Conservation (phyloP, 2,329 filamentous ascomycete species). For the Fusarium solani-melongenae region DNA sequence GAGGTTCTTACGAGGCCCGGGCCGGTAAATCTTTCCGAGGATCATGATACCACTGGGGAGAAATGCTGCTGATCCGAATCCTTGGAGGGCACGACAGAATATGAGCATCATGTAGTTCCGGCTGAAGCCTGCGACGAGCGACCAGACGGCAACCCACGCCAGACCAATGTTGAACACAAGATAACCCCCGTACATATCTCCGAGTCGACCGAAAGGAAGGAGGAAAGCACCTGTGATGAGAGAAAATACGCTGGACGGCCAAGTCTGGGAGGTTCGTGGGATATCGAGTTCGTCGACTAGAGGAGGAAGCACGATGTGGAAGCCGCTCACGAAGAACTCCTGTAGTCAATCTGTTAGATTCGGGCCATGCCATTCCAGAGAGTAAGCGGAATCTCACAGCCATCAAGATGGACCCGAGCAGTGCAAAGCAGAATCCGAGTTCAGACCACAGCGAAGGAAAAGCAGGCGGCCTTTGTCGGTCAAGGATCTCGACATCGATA, state of each 20-base stretch:
- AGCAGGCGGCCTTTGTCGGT: neutral
- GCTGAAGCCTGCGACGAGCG: slow-evolving; percentile 76
- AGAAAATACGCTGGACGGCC: slow-evolving; percentile 5
- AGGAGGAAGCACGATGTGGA: slow-evolving; percentile 66
- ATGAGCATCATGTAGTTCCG: slow-evolving; percentile 74
- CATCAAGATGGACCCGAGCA: neutral
- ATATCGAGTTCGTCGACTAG: slow-evolving; percentile 56
- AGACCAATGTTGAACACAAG: slow-evolving; percentile 67
- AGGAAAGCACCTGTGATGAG: slow-evolving; percentile 65
- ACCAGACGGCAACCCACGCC: slow-evolving; percentile 74
- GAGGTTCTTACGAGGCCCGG: slow-evolving; percentile 76
- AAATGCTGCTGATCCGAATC: slow-evolving; percentile 77
- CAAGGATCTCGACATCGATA: neutral
- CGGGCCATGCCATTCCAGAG: neutral
- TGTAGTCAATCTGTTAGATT: neutral
- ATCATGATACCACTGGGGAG: slow-evolving; percentile 76
- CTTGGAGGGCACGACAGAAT: slow-evolving; percentile 77
- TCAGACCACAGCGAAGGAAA: neutral
- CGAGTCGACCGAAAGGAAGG: slow-evolving; percentile 69
- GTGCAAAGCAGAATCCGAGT: neutral
- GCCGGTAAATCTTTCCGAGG: slow-evolving; percentile 73
- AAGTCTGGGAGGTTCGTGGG: neutral
- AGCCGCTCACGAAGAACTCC: slow-evolving; percentile 8
- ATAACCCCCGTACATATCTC: slow-evolving; percentile 71
- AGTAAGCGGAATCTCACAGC: neutral